phyloP scores from a whole-genome alignment of 192 early-diverging fungal species.

The Rhizophagus sp. region DNA sequence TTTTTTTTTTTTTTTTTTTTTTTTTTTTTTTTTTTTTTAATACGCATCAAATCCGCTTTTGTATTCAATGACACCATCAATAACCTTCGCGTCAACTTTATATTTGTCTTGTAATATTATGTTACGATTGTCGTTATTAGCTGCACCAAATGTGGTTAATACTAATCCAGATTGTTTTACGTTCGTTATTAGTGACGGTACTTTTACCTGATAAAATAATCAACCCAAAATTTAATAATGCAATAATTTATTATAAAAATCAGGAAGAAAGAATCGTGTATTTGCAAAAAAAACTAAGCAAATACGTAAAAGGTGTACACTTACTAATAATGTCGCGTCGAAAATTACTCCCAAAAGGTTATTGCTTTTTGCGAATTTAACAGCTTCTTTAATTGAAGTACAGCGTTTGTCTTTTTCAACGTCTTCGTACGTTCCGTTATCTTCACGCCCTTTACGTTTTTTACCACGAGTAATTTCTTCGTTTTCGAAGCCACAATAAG shows the following conservation, averaged over 20 bases:
- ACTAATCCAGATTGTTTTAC: constrained; percentile 94
- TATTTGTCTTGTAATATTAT: constrained; percentile 73
- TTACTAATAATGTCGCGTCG: constrained; percentile 85
- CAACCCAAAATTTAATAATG: constrained; percentile 2
- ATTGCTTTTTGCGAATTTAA: constrained; percentile 89
- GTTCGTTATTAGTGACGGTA: constrained; percentile 86
- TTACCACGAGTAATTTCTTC: constrained; percentile 36
- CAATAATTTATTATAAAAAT: neutral
- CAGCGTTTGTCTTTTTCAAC: constrained; percentile 51
- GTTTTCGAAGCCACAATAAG: constrained; percentile 72
- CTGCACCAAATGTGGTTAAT: constrained; percentile 85
- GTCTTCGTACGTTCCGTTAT: constrained; percentile 25
- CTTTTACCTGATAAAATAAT: constrained; percentile 67
- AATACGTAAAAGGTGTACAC: constrained; percentile 13
- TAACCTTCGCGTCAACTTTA: constrained; percentile 92
- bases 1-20: too few relatives aligned
- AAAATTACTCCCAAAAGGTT: constrained; percentile 94
- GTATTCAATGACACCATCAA: constrained; percentile 62
- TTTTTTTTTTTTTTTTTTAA: too few relatives aligned
- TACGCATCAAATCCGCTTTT: constrained; percentile 2
- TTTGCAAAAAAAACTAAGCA: neutral
- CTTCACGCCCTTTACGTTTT: constrained; percentile 29
- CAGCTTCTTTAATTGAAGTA: constrained; percentile 88
- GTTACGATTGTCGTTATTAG: constrained; percentile 64
- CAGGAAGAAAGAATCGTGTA: neutral